Evolutionary conservation across 768 basidiomycete species (phyloP).

Genomic region (Boletellus ananas): DNA sequence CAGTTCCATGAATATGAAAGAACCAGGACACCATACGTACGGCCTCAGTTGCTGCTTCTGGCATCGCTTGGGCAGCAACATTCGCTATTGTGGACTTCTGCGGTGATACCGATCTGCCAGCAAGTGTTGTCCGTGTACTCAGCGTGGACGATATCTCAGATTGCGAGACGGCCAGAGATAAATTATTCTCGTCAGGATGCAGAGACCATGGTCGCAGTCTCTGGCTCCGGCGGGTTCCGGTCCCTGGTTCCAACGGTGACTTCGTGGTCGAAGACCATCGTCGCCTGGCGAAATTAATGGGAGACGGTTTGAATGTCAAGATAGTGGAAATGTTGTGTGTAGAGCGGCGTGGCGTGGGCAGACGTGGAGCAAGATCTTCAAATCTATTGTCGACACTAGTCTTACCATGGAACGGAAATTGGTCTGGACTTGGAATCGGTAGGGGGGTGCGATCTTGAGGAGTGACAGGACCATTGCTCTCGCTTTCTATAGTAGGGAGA

Average conservation of each 20-base stretch:
- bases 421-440: slow-evolving; percentile 35
- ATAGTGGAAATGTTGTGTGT: slow-evolving; percentile 34
- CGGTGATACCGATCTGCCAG: slow-evolving; percentile 33
- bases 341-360: slow-evolving; percentile 21
- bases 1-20: slow-evolving; percentile 31
- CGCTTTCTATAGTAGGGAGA: slow-evolving; percentile 42
- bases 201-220: slow-evolving; percentile 32
- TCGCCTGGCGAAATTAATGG: slow-evolving; percentile 59
- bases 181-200: slow-evolving; percentile 29
- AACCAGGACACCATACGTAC: slow-evolving; percentile 28
- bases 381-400: slow-evolving; percentile 15
- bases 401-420: slow-evolving; percentile 22
- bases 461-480: slow-evolving; percentile 49
- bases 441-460: slow-evolving; percentile 50
- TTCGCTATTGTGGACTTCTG: slow-evolving; percentile 25
- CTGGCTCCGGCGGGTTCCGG: slow-evolving; percentile 33
- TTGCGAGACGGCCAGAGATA: slow-evolving; percentile 24
- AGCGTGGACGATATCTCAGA: slow-evolving; percentile 28
- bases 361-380: slow-evolving; percentile 22
- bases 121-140: slow-evolving; percentile 30
- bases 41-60: slow-evolving; percentile 28
- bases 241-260: slow-evolving; percentile 34
- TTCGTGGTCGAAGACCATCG: slow-evolving; percentile 50
- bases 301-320: slow-evolving; percentile 57
- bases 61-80: slow-evolving; percentile 19